Evolutionary conservation across 202 grass and related monocot genomes (phyloP).

Genomic region (Bolboschoenoplectus hybrid): DNA sequence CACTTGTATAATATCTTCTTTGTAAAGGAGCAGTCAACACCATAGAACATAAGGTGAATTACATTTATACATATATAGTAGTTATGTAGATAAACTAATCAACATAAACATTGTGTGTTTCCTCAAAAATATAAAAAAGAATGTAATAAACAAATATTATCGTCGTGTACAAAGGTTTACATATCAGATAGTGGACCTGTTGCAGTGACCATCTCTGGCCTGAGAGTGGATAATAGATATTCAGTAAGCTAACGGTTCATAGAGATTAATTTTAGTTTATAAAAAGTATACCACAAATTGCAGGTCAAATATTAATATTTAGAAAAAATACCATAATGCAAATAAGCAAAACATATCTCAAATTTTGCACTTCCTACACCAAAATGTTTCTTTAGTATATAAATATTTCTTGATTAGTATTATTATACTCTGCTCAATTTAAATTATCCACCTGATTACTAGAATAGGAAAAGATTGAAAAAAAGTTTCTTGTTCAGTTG

Average conservation of each 20-base stretch:
- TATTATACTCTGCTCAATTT: neutral
- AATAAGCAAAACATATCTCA: too few species aligned
- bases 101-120: neutral
- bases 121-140: neutral
- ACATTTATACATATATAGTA: neutral
- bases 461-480: neutral
- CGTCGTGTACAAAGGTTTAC: neutral
- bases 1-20: neutral
- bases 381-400: too few species aligned
- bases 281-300: too few species aligned
- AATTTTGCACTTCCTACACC: too few species aligned
- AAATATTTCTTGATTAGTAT: too few species aligned
- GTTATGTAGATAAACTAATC: neutral
- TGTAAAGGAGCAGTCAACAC: neutral
- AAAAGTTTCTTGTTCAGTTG: neutral
- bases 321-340: too few species aligned
- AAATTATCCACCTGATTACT: neutral
- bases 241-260: too few species aligned
- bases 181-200: neutral
- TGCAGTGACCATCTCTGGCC: neutral
- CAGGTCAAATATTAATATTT: too few species aligned
- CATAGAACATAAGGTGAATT: neutral
- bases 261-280: too few species aligned
- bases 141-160: neutral
- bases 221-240: neutral